Conservation (phyloP, 106 monocot species). For the Posidonia australis region DNA sequence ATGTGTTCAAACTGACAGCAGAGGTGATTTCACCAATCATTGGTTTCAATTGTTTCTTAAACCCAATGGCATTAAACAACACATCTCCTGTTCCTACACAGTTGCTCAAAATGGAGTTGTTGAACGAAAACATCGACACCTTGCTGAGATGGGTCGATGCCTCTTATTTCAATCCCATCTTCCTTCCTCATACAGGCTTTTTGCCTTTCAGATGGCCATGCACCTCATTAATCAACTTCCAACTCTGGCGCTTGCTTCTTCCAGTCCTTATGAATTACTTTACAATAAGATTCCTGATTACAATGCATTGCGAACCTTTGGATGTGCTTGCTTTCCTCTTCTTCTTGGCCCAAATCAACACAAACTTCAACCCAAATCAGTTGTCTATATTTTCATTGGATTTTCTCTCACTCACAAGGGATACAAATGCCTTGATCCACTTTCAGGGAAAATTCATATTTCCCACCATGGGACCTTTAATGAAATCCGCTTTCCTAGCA, state of each 20-base stretch:
- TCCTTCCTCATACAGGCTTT: neutral
- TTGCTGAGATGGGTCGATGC: neutral
- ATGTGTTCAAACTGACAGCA: neutral
- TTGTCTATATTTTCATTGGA: too few relatives aligned
- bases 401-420: too few relatives aligned
- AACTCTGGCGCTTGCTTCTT: neutral
- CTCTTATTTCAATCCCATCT: neutral
- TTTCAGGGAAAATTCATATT: too few relatives aligned
- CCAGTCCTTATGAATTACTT: neutral
- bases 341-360: neutral
- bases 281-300: neutral
- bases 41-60: neutral
- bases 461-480: too few relatives aligned
- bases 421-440: too few relatives aligned
- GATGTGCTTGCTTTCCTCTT: neutral
- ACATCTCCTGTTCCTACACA: neutral
- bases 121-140: neutral
- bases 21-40: neutral
- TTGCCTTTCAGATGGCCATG: neutral
- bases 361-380: too few relatives aligned
- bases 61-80: neutral
- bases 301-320: neutral
- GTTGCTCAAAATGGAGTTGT: neutral
- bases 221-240: neutral
- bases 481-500: too few relatives aligned